These are phyloP conservation scores for Parathielavia appendiculata DNA, from an alignment of 495 filamentous ascomycete genomes.

Conservation along the genomic window DNA sequence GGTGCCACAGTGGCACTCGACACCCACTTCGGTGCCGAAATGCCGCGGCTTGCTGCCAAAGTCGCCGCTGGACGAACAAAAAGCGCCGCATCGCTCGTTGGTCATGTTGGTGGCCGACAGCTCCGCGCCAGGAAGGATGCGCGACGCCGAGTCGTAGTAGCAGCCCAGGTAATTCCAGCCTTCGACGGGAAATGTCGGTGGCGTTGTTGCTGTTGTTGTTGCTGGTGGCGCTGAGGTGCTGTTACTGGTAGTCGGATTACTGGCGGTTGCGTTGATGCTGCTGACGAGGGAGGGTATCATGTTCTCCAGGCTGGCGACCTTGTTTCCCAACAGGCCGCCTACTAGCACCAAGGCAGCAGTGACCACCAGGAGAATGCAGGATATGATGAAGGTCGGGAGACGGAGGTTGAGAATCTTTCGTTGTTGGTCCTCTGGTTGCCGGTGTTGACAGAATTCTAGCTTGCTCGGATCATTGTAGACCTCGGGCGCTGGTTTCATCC, in stretches of 20 bases:
- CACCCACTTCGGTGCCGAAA: constrained; percentile 4
- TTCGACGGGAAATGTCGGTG: not conserved
- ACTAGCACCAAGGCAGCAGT: not conserved
- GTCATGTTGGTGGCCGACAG: not conserved
- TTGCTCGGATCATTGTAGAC: not conserved
- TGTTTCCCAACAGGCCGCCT: not conserved
- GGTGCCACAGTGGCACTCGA: not conserved
- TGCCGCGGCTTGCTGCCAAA: not conserved
- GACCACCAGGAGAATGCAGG: not conserved
- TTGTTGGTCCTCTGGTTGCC: not conserved
- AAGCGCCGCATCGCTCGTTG: not conserved
- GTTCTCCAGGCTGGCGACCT: not conserved
- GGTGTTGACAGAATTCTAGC: not conserved
- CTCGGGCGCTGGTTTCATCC: not conserved
- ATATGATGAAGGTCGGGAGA: constrained; percentile 2
- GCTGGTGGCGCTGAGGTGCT: not conserved
- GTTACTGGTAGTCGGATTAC: too few relatives aligned
- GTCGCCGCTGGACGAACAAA: not conserved
- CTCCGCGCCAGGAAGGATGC: not conserved
- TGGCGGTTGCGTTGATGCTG: not conserved
- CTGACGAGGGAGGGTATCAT: not conserved
- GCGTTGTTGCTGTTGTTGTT: not conserved
- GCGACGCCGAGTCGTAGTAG: constrained; percentile 1
- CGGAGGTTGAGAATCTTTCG: not conserved
- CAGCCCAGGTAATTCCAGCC: constrained; percentile 12